Evolutionary conservation across 2,329 filamentous ascomycete species (phyloP), one percentile per base, ranked within the genome.

Genomic region (Tolypocladium pustulatum): DNA sequence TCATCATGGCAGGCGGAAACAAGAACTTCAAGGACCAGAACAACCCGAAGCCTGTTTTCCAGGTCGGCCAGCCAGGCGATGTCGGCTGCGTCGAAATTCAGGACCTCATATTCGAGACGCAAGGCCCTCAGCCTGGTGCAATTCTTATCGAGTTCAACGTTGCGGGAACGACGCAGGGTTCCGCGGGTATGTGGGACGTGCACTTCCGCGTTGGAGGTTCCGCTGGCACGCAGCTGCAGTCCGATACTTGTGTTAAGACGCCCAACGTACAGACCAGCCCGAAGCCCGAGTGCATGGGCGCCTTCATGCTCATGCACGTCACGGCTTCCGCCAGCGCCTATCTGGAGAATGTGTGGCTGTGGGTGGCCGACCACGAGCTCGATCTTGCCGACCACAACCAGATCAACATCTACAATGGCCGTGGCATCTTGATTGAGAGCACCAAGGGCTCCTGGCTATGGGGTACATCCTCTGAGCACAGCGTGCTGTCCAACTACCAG

Each of bases 111-210:
- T 88, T 97, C 65, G 84, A 90, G 73, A 96, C 91, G 36, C 82
- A 85, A 64, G 93, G 93, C 5, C 79, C 91, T 3, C 87, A 90
- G 62, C 88, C 91, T 0, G 93, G 93, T 64, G 93, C 91, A 22
- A 90, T 96, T 68, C 82, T 97, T 69, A 85, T 97, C 76, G 83
- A 97, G 72, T 97, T 91, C 89, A 97, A 97, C 74, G 78, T 96
- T 49, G 84, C 84, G 51, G 87, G 85, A 40, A 71, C 81, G 65
- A 78, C 73, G 58, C 81, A 86, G 59, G 91, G 90, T 54, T 82
- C 85, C 1, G 86, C 86, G 25, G 93, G 85, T 62, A 86, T 97
- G 74, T 99, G 92, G 90, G 94, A 99, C 68, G 87, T 92, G n/a
- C 94, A 99, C 78, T 88, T 94, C 76, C 90, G 94, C 68, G 84